A percentile compares a stretch with the other conserved stretches of the same genome.
These are phyloP conservation scores for Teratosphaeria destructans DNA, from an alignment of 2,329 filamentous ascomycete genomes.

Conservation along the genomic window DNA sequence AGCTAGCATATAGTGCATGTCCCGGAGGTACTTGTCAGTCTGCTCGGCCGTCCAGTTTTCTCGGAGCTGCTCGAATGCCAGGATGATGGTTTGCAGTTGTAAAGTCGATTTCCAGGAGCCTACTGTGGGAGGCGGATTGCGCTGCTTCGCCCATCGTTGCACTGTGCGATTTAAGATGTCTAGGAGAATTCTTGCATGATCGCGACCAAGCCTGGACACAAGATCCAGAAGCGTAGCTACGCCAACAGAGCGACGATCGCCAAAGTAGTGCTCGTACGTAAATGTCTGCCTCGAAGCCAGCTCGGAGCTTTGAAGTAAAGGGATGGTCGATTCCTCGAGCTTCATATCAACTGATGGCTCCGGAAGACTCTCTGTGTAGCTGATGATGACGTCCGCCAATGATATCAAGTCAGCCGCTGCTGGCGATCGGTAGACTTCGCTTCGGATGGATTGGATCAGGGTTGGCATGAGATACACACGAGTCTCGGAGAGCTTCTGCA, in stretches of 20 bases:
- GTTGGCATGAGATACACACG: conserved; percentile 23
- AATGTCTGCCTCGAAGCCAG: conserved; percentile 16
- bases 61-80: conserved; percentile 31
- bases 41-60: conserved; percentile 8
- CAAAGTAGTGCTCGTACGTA: conserved; percentile 35
- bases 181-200: neutral
- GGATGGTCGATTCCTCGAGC: conserved; percentile 33
- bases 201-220: conserved; percentile 26
- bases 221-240: conserved; percentile 38
- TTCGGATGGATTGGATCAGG: conserved; percentile 17
- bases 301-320: conserved; percentile 20
- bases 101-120: conserved; percentile 39
- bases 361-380: conserved; percentile 32
- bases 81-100: conserved; percentile 38
- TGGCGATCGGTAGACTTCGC: conserved; percentile 15
- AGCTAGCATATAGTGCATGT: conserved; percentile 31
- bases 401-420: conserved; percentile 23
- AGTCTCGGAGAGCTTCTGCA: conserved; percentile 16
- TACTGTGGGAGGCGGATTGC: conserved; percentile 32
- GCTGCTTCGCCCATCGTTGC: conserved; percentile 35
- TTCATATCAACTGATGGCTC: conserved; percentile 33
- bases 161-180: conserved; percentile 21
- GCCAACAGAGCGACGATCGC: conserved; percentile 31
- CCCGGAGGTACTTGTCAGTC: conserved; percentile 25
- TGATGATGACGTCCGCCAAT: conserved; percentile 30